Base-by-base conservation (phyloP, 352 stramenopile species). In the Phytophthora tubulina region DNA sequence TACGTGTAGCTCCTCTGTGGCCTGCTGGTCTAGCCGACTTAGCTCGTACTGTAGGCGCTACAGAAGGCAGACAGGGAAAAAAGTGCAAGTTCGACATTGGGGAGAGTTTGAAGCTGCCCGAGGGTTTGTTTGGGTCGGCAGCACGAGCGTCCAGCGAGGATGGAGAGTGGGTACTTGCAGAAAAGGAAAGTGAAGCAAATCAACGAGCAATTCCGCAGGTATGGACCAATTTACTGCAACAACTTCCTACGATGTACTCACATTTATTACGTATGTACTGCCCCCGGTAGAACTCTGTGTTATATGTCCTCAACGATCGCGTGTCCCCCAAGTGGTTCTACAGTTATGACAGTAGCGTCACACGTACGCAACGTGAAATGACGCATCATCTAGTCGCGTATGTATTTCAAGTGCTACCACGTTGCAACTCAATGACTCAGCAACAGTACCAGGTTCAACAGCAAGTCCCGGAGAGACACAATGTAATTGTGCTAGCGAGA, bases 251-350 rank as follows among this genome's bases (percentile, higher is more conserved):
- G 17, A 14, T 32, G n/a, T 33, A 7, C 10, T n/a, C 15, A n/a
- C n/a, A 33, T 36, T 35, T 48, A 9, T 27, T 49, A 5, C 45
- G 31, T 51, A 8, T 69, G 42, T 56, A 8, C 6, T 50, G 9
- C 8, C 4, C 48, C 3, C 42, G 41, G 11, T 63, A 81, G 75
- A 79, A 76, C 31, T 39, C 75, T 10, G 45, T 70, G n/a, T 13
- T 81, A 27, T 81, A 73, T 21, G 70, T 75, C 13, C 45, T 81
- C 46, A 81, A 81, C 60, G 74, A 75, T 35, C 57, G 70, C 38
- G 41, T 58, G 4, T 75, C 63, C 13, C 71, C 72, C 5, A 76
- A 73, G 36, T 82, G 72, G 75, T 72, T 72, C 50, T 82, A 80
- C 58, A 71, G 55, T 30, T 80, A 80, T 45, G 68, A 82, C 41